These are phyloP conservation scores for Termitomyces sp. DNA, from an alignment of 768 basidiomycete genomes.

Conservation along the genomic window DNA sequence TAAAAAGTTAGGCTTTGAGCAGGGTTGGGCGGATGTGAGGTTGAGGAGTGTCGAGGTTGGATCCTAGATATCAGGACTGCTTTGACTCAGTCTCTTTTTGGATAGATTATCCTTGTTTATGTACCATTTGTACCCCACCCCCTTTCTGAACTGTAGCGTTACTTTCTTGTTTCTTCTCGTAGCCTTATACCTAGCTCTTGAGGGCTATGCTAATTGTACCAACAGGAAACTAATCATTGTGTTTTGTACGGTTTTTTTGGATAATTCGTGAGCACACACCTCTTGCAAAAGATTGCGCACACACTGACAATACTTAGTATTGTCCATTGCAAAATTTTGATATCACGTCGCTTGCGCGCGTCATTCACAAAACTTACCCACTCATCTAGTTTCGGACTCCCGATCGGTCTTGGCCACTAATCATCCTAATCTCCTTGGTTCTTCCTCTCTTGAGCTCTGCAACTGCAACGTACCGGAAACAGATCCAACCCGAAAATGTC, in stretches of 20 bases:
- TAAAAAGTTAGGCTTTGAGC: not conserved
- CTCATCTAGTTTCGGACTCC: too few relatives aligned
- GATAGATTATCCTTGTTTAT: not conserved
- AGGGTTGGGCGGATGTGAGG: constrained; percentile 3
- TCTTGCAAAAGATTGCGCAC: not conserved
- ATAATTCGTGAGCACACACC: not conserved
- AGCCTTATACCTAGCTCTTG: not conserved
- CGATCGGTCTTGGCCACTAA: too few relatives aligned
- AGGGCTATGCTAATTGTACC: not conserved
- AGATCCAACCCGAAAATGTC: not conserved
- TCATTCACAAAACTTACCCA: too few relatives aligned
- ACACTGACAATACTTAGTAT: too few relatives aligned
- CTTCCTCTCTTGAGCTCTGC: not conserved
- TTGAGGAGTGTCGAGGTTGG: not conserved
- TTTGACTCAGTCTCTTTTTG: not conserved
- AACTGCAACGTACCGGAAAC: not conserved
- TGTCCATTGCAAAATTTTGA: too few relatives aligned
- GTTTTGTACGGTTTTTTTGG: too few relatives aligned
- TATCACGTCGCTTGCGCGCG: too few relatives aligned
- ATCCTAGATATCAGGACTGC: not conserved
- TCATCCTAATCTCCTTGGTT: too few relatives aligned
- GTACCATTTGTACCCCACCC: not conserved
- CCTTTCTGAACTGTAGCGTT: not conserved
- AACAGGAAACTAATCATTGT: not conserved
- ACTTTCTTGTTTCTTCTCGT: not conserved